Evolutionary conservation across 345 rosid species (phyloP).

Genomic region (Boechera stricta): DNA sequence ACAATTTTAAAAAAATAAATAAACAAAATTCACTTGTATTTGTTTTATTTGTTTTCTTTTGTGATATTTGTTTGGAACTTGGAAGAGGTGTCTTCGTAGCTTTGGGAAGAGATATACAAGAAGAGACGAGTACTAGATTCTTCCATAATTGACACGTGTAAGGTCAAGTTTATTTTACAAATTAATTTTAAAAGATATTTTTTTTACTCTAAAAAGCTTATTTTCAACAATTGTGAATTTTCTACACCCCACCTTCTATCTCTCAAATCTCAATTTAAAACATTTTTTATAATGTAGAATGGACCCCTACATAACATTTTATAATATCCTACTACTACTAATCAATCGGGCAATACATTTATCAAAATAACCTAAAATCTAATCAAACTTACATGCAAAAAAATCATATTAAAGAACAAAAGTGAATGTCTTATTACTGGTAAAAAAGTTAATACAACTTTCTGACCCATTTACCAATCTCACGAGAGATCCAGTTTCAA

Average conservation of each 20-base stretch:
- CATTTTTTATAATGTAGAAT: no score
- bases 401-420: no score
- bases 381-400: no score
- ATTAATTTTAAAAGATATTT: not conserved
- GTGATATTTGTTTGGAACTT: slow-evolving; percentile 22
- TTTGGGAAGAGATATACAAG: slow-evolving; percentile 10
- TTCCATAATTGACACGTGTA: slow-evolving; percentile 31
- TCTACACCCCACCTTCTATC: not conserved
- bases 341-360: no score
- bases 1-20: not conserved
- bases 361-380: no score
- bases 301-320: no score
- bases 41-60: not conserved
- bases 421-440: no score
- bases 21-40: not conserved
- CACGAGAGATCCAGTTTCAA: no score
- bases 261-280: no score
- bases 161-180: not conserved
- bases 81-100: slow-evolving; percentile 7
- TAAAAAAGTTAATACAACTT: no score
- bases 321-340: no score
- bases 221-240: not conserved
- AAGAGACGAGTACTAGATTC: slow-evolving; percentile 13
- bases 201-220: slow-evolving; percentile 1
- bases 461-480: no score